These are phyloP conservation scores for Fraxinus velutina DNA, from an alignment of 305 asterid species.

Conservation along the genomic window DNA sequence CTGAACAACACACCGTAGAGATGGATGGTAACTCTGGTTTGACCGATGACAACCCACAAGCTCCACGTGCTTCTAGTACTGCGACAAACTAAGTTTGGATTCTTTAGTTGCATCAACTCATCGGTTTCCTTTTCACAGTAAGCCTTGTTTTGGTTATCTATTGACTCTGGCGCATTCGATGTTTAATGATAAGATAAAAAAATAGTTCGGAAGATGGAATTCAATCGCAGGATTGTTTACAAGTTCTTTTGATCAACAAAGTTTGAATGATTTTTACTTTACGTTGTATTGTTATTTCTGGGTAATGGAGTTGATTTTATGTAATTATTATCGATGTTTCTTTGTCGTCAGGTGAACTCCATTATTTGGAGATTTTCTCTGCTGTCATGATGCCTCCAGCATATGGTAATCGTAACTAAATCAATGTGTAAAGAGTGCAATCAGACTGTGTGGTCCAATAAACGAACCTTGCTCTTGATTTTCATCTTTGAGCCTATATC, in stretches of 20 bases:
- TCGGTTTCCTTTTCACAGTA: constrained; percentile 33
- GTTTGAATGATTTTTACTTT: not conserved
- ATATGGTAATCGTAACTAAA: not conserved
- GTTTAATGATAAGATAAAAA: constrained; percentile 24
- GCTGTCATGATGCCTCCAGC: not conserved
- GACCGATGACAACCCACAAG: constrained; percentile 29
- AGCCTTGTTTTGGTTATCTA: constrained; percentile 12
- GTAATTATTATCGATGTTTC: not conserved
- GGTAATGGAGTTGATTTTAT: not conserved
- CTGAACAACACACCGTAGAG: constrained; percentile 30
- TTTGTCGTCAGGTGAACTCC: constrained; percentile 14
- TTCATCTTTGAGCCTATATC: constrained; percentile 19
- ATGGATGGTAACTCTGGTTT: constrained; percentile 29
- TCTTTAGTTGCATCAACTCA: constrained; percentile 19
- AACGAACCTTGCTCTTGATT: not conserved
- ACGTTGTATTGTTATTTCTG: not conserved
- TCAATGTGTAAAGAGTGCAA: not conserved
- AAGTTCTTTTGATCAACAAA: not conserved
- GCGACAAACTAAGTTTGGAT: constrained; percentile 35
- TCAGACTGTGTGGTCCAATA: constrained; percentile 14
- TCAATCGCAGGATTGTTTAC: not conserved
- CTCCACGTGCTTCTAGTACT: constrained; percentile 53
- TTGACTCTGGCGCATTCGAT: not conserved
- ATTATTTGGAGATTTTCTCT: not conserved
- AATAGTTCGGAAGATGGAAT: constrained; percentile 13